These are phyloP conservation scores for Agrocybe pediades DNA, from an alignment of 768 basidiomycete species.

Conservation along the genomic window DNA sequence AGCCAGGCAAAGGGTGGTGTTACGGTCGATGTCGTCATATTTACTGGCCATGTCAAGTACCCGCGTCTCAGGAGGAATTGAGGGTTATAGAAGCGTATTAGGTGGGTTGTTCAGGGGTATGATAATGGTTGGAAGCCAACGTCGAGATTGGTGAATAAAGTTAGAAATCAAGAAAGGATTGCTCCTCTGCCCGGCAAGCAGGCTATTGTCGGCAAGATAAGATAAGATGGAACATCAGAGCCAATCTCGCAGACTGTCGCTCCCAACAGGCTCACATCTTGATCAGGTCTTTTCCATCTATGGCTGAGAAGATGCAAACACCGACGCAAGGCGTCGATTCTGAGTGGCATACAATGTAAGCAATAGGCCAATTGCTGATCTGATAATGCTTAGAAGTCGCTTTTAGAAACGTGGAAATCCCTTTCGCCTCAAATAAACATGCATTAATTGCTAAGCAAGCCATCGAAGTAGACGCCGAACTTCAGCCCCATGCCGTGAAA, in stretches of 20 bases:
- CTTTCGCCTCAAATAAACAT: slow-evolving; percentile 73
- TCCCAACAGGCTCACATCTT: not conserved
- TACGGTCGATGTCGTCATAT: slow-evolving; percentile 14
- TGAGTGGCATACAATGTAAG: slow-evolving; percentile 61
- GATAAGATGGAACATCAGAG: not conserved
- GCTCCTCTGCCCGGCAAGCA: too few species aligned
- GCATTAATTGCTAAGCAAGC: slow-evolving; percentile 80
- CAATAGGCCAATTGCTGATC: not conserved
- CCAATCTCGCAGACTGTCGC: not conserved
- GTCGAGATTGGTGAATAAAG: too few species aligned
- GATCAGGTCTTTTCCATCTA: not conserved
- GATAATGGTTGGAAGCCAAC: too few species aligned
- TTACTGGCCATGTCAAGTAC: not conserved
- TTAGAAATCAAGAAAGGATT: too few species aligned
- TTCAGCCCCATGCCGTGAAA: slow-evolving; percentile 80
- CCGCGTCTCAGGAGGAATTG: not conserved
- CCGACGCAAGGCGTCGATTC: not conserved
- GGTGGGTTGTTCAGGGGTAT: too few species aligned
- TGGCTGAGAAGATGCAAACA: not conserved
- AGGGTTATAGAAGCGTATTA: not conserved
- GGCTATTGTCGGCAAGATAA: not conserved
- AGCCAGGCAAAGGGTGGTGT: slow-evolving; percentile 53
- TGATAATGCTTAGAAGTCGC: not conserved
- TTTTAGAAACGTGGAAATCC: slow-evolving; percentile 62
- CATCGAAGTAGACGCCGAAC: slow-evolving; percentile 85